Conservation (phyloP, 2,329 filamentous ascomycete species). For the Colletotrichum sp. region DNA sequence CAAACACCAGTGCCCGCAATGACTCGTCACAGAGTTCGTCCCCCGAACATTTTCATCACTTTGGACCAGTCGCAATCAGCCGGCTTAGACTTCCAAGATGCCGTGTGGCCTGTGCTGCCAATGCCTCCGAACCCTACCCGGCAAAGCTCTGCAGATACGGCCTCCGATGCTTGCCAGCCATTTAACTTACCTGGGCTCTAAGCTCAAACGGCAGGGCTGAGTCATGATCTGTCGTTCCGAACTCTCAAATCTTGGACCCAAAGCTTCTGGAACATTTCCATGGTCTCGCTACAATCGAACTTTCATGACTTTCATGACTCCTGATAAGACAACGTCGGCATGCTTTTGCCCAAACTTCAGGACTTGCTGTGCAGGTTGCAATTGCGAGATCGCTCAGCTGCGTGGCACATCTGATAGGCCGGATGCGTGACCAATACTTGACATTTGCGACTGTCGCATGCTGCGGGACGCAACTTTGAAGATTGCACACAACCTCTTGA, state of each 20-base stretch:
- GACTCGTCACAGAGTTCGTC: slow-evolving; percentile 15
- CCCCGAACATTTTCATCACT: slow-evolving; percentile 16
- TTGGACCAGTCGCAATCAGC: slow-evolving; percentile 17
- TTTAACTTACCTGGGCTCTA: background rate
- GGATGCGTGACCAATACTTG: background rate
- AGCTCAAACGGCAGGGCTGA: slow-evolving; percentile 16
- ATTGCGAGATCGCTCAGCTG: background rate
- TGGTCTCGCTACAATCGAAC: background rate
- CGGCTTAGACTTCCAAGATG: slow-evolving; percentile 14
- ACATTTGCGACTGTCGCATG: background rate
- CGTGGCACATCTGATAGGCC: background rate
- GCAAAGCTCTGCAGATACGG: background rate
- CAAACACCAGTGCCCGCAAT: background rate
- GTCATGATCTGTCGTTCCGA: slow-evolving; percentile 16
- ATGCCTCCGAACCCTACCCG: background rate
- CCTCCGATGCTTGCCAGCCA: background rate
- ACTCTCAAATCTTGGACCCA: background rate
- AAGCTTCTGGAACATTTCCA: slow-evolving; percentile 17
- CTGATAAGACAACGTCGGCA: background rate
- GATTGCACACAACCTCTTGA: background rate
- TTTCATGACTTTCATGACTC: slow-evolving; percentile 4
- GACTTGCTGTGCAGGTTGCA: background rate
- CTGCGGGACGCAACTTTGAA: background rate
- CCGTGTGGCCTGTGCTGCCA: slow-evolving; percentile 8
- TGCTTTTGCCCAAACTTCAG: background rate